A percentile compares a stretch with the other conserved stretches of the same genome.
phyloP scores from a whole-genome alignment of 306 rosid species.

The Arachis stenosperma region DNA sequence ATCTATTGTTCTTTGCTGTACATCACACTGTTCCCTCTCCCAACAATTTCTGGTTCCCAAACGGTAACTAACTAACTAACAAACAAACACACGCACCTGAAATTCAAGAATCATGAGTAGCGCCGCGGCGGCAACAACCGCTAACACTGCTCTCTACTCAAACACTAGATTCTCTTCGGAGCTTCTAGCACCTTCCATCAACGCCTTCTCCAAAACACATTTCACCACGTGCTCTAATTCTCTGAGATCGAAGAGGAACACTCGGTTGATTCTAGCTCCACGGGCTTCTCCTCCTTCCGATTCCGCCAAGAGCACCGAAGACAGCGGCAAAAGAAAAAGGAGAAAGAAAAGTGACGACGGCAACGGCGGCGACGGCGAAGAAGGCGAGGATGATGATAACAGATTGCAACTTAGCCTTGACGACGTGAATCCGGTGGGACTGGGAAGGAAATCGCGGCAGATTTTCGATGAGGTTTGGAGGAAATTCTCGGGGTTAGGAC shows the following conservation, averaged over 20 bases:
- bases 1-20: background rate
- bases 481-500: conserved; percentile 91
- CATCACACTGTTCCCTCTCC: background rate
- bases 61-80: background rate
- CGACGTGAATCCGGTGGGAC: conserved; percentile 92
- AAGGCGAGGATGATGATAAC: background rate
- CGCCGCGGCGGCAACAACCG: conserved; percentile 30
- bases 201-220: conserved; percentile 28
- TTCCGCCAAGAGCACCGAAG: conserved; percentile 35
- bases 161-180: conserved; percentile 22
- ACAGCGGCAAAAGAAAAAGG: background rate
- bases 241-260: background rate
- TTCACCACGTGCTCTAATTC: background rate
- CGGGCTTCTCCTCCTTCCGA: conserved; percentile 40
- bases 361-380: conserved; percentile 12
- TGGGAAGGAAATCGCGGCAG: conserved; percentile 83
- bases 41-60: conserved; percentile 4
- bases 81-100: background rate
- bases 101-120: conserved; percentile 35
- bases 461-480: conserved; percentile 94
- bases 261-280: conserved; percentile 21
- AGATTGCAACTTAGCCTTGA: conserved; percentile 54
- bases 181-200: conserved; percentile 13
- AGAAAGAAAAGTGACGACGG: background rate
- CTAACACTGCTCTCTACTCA: conserved; percentile 35